Evolutionary conservation across 805 yeast genomes (phyloP), one percentile per base, ranked within the genome.

Genomic region (Candida methanosorbosa): DNA sequence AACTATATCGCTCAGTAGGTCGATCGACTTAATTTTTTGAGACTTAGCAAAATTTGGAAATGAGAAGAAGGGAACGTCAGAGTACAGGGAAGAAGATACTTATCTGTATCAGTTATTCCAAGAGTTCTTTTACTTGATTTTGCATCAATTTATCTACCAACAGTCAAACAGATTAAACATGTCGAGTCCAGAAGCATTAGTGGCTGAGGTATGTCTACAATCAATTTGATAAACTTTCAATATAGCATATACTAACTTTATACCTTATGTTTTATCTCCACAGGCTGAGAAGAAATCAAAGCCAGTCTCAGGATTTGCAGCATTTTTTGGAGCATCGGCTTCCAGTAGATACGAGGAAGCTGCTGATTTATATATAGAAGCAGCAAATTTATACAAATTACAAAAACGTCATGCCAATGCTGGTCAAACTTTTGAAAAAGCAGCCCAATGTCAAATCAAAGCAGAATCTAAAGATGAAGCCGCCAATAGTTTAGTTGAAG

Each of bases 381-480:
- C 98, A 2, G 99, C 94, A n/a, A 92, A 90, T 51, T 70, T 75
- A 20, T 92, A 78, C 64, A 73, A 88, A 41, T 60, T 92, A 38
- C 78, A 75, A 45, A 84, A 83, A 50, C 82, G 86, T 51, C 71
- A 72, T 44, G 60, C 66, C 16, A 63, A 68, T 35, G 97, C 97
- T 0, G 97, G 97, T 9, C 64, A 70, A 42, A 78, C 86, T 15
- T 90, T 88, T 52, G 79, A 82, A 40, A 78, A 75, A 49, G 97
- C 98, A 1, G 94, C 97, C 1, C 75, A 71, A 13, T 73, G 78
- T 38, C 95, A 86, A 56, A 60, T 71, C 34, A 70, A 78, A 49
- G 81, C 90, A 14, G 83, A 75, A 18, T 74, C 78, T 42, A 78
- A 78, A 42, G 95, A 92, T 47, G 97, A 90, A 49, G 94, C 94